Conservation (phyloP, 768 basidiomycete genomes). For the Lentinula raphanica region DNA sequence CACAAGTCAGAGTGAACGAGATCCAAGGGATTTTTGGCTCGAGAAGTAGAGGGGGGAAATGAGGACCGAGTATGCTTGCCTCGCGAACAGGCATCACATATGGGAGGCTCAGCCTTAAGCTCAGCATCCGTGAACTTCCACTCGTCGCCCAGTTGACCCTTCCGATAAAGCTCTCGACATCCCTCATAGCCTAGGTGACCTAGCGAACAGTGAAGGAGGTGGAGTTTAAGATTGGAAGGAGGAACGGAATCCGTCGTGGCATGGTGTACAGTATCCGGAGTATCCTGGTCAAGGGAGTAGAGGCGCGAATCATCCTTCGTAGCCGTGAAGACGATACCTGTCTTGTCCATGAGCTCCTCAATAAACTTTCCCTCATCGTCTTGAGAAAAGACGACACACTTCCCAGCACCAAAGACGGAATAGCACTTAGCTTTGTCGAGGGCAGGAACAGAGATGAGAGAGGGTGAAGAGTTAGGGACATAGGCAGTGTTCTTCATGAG, state of each 20-base stretch:
- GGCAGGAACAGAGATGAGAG: conserved; percentile 11
- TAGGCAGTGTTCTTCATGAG: conserved; percentile 8
- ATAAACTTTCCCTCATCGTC: conserved; percentile 9
- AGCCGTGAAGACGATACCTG: conserved; percentile 9
- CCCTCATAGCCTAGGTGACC: conserved; percentile 10
- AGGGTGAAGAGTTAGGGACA: conserved; percentile 10
- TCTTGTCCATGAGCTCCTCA: neutral
- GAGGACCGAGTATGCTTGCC: conserved; percentile 13
- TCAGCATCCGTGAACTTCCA: conserved; percentile 7
- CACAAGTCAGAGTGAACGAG: conserved; percentile 25
- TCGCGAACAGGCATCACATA: conserved; percentile 9
- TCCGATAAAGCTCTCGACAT: conserved; percentile 5
- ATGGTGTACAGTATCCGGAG: neutral
- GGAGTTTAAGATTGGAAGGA: neutral
- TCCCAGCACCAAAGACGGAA: conserved; percentile 10
- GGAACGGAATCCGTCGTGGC: neutral
- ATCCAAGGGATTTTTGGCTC: conserved; percentile 14
- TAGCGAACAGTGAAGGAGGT: conserved; percentile 8
- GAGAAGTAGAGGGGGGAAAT: conserved; percentile 9
- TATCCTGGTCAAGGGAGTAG: conserved; percentile 8
- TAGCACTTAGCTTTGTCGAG: conserved; percentile 10
- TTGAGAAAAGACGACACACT: conserved; percentile 9
- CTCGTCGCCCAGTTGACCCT: conserved; percentile 2
- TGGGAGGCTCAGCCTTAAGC: conserved; percentile 6
- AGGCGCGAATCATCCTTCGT: conserved; percentile 7